Percentiles rank a stretch among this genome's conserved stretches.
These are phyloP conservation scores for Capillidium heterosporum DNA, from an alignment of 371 early-diverging fungal species.

Conservation along the genomic window DNA sequence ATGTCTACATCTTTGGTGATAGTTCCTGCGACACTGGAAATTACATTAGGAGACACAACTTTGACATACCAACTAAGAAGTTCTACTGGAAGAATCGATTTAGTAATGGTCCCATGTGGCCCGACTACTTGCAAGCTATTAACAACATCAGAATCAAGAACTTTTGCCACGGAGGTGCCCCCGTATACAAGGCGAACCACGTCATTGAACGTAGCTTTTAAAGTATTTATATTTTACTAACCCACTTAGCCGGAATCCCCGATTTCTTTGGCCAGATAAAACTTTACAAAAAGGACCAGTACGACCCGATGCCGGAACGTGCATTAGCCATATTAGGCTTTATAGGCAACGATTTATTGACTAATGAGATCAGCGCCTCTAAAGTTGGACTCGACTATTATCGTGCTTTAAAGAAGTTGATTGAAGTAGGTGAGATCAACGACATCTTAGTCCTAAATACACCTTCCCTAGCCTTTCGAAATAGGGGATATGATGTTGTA, in stretches of 20 bases:
- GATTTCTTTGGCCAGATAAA: neutral
- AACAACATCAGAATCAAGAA: neutral
- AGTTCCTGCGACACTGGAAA: conserved; percentile 6
- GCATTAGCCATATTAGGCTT: neutral
- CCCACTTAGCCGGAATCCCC: neutral
- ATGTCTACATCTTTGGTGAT: conserved; percentile 7
- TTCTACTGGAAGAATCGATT: conserved; percentile 13
- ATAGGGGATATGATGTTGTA: neutral
- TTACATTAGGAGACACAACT: neutral
- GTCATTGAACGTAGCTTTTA: neutral
- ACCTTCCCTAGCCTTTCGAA: neutral
- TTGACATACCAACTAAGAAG: neutral
- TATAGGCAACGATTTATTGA: neutral
- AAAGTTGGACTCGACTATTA: neutral
- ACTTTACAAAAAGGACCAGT: neutral
- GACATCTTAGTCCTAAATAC: neutral
- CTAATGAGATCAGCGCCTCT: neutral
- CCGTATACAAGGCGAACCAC: neutral
- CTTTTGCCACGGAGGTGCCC: conserved; percentile 13
- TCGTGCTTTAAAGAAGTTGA: neutral
- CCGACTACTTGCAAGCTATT: conserved; percentile 8
- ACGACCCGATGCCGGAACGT: neutral
- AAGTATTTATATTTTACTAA: neutral
- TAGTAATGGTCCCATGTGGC: conserved; percentile 16
- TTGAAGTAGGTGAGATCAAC: neutral